phyloP scores from a whole-genome alignment of 441 rosid species.

The Flueggea neowawraea region DNA sequence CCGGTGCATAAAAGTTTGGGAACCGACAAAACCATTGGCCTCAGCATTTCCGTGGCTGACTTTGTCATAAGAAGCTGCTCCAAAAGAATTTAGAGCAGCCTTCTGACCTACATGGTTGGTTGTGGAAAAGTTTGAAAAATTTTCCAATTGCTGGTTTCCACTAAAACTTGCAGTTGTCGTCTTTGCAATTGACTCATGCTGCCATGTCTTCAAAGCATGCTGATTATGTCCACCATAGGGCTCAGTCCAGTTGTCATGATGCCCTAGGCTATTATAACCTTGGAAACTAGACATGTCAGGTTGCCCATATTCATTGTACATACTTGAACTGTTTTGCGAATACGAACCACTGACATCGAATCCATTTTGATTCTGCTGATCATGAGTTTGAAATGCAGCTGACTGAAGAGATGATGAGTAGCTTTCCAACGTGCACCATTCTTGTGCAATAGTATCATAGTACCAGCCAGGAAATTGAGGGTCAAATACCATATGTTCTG shows the following conservation, averaged over 20 bases:
- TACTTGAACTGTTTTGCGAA: slow-evolving; percentile 27
- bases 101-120: slow-evolving; percentile 33
- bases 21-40: slow-evolving; percentile 46
- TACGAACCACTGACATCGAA: slow-evolving; percentile 26
- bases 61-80: slow-evolving; percentile 30
- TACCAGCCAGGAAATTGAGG: slow-evolving; percentile 97
- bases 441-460: slow-evolving; percentile 64
- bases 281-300: slow-evolving; percentile 35
- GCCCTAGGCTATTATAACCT: slow-evolving; percentile 36
- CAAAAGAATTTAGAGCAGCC: slow-evolving; percentile 28
- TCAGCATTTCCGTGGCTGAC: slow-evolving; percentile 31
- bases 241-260: slow-evolving; percentile 47
- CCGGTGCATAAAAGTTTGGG: slow-evolving; percentile 36
- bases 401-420: slow-evolving; percentile 56
- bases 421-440: slow-evolving; percentile 73
- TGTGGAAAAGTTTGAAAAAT: slow-evolving; percentile 33
- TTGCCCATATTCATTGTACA: slow-evolving; percentile 37
- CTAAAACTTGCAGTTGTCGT: slow-evolving; percentile 27
- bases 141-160: slow-evolving; percentile 47
- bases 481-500: slow-evolving; percentile 91
- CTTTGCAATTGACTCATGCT: slow-evolving; percentile 35
- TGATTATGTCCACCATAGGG: slow-evolving; percentile 39
- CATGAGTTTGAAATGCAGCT: slow-evolving; percentile 34
- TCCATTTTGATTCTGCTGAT: slow-evolving; percentile 53
- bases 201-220: slow-evolving; percentile 42